Conservation (phyloP, 2,329 filamentous ascomycete species). For the Colletotrichum tropicicola region DNA sequence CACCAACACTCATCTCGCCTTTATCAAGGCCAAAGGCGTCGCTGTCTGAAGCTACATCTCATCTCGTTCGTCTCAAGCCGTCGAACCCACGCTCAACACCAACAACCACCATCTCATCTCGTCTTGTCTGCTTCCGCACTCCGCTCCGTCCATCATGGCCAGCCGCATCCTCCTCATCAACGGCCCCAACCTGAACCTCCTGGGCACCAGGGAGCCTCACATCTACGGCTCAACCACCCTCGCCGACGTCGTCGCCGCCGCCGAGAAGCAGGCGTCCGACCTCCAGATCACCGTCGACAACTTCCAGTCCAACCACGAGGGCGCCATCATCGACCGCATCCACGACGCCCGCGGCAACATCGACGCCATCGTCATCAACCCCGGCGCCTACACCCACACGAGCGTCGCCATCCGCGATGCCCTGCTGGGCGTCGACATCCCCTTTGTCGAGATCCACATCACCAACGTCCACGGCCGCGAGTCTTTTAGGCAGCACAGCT, state of each 20-base stretch:
- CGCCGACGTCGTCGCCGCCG: slow-evolving; percentile 62
- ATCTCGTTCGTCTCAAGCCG: not conserved
- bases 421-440: slow-evolving; percentile 72
- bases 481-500: slow-evolving; percentile 69
- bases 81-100: not conserved
- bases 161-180: slow-evolving; percentile 75
- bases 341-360: slow-evolving; percentile 68
- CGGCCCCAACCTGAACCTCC: slow-evolving; percentile 84
- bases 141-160: slow-evolving; percentile 44
- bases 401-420: slow-evolving; percentile 81
- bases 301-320: slow-evolving; percentile 80
- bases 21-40: not conserved
- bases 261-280: slow-evolving; percentile 55
- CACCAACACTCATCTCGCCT: not conserved
- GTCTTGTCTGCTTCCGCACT: not conserved
- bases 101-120: not conserved
- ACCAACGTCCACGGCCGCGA: slow-evolving; percentile 79
- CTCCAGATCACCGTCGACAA: slow-evolving; percentile 60
- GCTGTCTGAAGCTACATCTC: not conserved
- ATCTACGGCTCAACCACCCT: slow-evolving; percentile 79
- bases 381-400: slow-evolving; percentile 79
- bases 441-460: slow-evolving; percentile 82
- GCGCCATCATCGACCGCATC: slow-evolving; percentile 77
- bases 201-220: slow-evolving; percentile 77
- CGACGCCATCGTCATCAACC: slow-evolving; percentile 79